Conservation (phyloP, 2,329 filamentous ascomycete genomes). For the Graphiopsis chlorocephala region DNA sequence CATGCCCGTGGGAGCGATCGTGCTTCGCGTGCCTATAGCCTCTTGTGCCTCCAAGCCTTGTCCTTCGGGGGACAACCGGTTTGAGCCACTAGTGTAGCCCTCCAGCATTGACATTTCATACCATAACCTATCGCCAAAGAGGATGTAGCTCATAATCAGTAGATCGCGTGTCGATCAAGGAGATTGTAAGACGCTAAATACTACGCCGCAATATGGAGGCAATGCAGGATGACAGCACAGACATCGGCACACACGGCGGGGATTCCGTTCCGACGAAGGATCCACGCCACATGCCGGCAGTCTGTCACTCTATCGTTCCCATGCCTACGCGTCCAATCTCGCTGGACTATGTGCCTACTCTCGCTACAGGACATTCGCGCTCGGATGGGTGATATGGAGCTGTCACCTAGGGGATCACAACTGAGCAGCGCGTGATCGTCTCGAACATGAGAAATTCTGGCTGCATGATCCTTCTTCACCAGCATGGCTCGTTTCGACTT, state of each 20-base stretch:
- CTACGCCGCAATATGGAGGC: neutral
- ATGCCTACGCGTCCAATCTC: neutral
- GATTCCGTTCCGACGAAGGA: neutral
- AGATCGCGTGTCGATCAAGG: neutral
- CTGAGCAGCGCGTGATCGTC: neutral
- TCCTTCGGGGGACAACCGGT: neutral
- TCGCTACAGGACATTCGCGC: neutral
- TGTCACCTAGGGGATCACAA: neutral
- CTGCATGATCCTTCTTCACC: neutral
- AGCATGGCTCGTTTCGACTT: neutral
- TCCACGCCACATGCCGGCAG: neutral
- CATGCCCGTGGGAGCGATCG: neutral
- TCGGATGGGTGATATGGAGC: neutral
- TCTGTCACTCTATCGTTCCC: neutral
- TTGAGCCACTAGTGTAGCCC: neutral
- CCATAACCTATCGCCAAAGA: neutral
- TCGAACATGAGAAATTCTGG: neutral
- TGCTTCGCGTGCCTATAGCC: neutral
- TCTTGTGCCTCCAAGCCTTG: neutral
- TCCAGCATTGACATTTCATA: neutral
- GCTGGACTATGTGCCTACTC: neutral
- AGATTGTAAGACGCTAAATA: neutral
- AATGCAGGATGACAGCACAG: constrained; percentile 2
- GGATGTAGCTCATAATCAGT: neutral
- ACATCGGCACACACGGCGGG: neutral